These are phyloP conservation scores for Juglanconis sp. DNA, from an alignment of 2,329 filamentous ascomycete species.

Conservation along the genomic window DNA sequence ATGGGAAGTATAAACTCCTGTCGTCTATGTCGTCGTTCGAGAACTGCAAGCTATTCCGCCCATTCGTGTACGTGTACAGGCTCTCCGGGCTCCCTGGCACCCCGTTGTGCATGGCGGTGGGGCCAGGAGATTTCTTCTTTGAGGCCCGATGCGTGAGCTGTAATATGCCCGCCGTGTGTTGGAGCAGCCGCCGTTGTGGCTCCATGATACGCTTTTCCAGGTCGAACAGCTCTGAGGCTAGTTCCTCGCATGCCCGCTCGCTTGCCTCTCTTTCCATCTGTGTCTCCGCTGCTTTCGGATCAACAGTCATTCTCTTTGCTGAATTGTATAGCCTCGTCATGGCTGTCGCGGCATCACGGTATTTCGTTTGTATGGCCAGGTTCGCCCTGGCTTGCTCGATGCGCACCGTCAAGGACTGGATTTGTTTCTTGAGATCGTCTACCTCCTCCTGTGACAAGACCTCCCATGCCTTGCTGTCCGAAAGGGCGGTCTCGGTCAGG, in stretches of 20 bases:
- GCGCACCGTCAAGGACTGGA: slow-evolving; percentile 66
- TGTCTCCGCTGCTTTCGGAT: slow-evolving; percentile 54
- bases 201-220: slow-evolving; percentile 75
- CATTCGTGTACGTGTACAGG: slow-evolving; percentile 66
- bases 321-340: slow-evolving; percentile 71
- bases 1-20: slow-evolving; percentile 66
- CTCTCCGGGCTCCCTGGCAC: slow-evolving; percentile 76
- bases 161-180: slow-evolving; percentile 89
- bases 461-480: slow-evolving; percentile 81
- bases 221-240: slow-evolving; percentile 75
- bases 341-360: slow-evolving; percentile 86
- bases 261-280: slow-evolving; percentile 73
- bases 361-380: slow-evolving; percentile 85
- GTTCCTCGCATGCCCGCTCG: slow-evolving; percentile 79
- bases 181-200: slow-evolving; percentile 71
- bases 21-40: slow-evolving; percentile 69
- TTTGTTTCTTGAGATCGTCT: slow-evolving; percentile 86
- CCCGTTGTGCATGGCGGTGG: slow-evolving; percentile 46
- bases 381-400: slow-evolving; percentile 80
- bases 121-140: slow-evolving; percentile 51
- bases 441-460: slow-evolving; percentile 89
- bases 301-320: slow-evolving; percentile 45
- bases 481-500: slow-evolving; percentile 87
- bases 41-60: slow-evolving; percentile 56
- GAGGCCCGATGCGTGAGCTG: slow-evolving; percentile 82